Evolutionary conservation across 768 basidiomycete genomes (phyloP).

Genomic region (Suillus paluster): DNA sequence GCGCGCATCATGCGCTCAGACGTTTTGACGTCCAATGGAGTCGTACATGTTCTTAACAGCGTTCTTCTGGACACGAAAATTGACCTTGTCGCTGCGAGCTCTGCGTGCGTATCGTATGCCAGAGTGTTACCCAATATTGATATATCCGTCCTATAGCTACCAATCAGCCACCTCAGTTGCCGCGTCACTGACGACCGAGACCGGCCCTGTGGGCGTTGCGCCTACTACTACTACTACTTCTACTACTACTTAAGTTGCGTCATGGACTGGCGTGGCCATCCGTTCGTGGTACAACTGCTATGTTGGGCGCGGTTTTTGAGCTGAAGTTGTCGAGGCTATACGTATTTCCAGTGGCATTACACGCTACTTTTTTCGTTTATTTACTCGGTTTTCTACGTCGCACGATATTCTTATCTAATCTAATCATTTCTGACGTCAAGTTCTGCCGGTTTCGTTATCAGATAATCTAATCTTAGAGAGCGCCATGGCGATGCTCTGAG

Average conservation of each 20-base stretch:
- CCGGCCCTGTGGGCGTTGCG: conserved; percentile 44
- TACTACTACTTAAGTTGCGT: too few species aligned
- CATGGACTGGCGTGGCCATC: neutral
- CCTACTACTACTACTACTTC: neutral
- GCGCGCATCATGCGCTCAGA: conserved; percentile 63
- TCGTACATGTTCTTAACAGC: conserved; percentile 63
- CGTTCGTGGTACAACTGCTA: neutral
- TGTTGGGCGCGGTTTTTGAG: neutral
- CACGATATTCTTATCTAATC: too few species aligned
- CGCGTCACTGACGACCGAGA: conserved; percentile 39
- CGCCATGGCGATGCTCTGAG: neutral
- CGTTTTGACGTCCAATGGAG: conserved; percentile 67
- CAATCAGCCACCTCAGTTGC: conserved; percentile 56
- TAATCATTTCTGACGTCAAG: too few species aligned
- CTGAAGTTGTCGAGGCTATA: neutral
- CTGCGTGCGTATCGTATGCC: conserved; percentile 49
- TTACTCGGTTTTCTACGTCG: too few species aligned
- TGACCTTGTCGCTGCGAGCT: conserved; percentile 49
- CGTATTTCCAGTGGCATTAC: neutral
- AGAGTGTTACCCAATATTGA: neutral
- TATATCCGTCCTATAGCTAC: conserved; percentile 26
- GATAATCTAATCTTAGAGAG: neutral
- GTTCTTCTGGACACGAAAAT: conserved; percentile 52
- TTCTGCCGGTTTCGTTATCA: neutral
- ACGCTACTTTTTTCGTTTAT: neutral